Evolutionary conservation across 2,329 filamentous ascomycete genomes (phyloP), one percentile per base, ranked within the genome.

Genomic region (Alternaria brassicae): DNA sequence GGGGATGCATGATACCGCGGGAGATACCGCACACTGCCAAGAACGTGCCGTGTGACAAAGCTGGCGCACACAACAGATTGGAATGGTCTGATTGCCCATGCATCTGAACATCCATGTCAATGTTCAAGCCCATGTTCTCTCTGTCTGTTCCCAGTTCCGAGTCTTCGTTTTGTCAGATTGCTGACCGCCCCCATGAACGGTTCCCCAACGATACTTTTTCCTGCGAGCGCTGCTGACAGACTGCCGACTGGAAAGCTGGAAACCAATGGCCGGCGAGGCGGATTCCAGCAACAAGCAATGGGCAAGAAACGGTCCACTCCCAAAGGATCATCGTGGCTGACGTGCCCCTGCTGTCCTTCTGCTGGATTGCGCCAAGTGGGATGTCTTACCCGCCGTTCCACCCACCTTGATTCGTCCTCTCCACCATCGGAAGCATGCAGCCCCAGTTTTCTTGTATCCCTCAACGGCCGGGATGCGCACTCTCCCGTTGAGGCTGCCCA

Each of bases 251-350:
- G 44, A 21, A 36, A 21, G 7, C 52, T 64, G 65, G 65, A 62
- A 66, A 58, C 65, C 65, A 68, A 68, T 68, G 61, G 55, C 65
- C 65, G 40, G n/a, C 45, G 45, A 53, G 58, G 55, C 55, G 65
- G 65, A 56, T 50, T 34, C 53, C 56, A 60, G 61, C 59, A 47
- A 28, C 42, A 13, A 47, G 62, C 59, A 56, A 39, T 53, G 44
- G 48, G 40, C 58, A 54, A 39, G 23, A 53, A 40, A 56, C 51
- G 56, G 61, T 50, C 57, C 53, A 42, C 28, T 54, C 48, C 12
- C 34, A 23, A 58, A 63, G 53, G 52, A 61, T 65, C 34, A 58
- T 32, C 59, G 50, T 57, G 57, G 59, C 55, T 47, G 41, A 27
- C 23, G 12, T 17, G 53, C 32, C 60, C 60, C 62, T 63, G 55